Percentiles rank a stretch among this genome's conserved stretches.
Evolutionary conservation across 2,329 filamentous ascomycete species (phyloP).

Genomic region (Arthrobotrys musiformis): DNA sequence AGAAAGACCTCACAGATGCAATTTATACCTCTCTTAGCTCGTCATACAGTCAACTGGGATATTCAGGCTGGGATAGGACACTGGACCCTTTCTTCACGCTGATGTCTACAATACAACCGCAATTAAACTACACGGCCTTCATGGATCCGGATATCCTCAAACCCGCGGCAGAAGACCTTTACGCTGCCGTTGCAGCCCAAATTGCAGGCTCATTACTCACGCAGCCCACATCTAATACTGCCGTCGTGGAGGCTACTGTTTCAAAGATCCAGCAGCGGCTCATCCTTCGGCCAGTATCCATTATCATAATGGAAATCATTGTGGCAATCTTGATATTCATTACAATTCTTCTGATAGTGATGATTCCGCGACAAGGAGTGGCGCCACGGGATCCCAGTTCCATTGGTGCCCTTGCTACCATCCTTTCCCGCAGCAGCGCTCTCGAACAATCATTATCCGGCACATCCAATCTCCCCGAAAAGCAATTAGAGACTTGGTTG

Average conservation of each 20-base stretch:
- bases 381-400: conserved; percentile 48
- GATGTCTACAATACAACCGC: conserved; percentile 7
- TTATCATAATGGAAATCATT: conserved; percentile 51
- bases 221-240: not conserved
- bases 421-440: conserved; percentile 35
- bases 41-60: not conserved
- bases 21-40: not conserved
- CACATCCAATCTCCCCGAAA: conserved; percentile 42
- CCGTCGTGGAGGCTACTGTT: conserved; percentile 16
- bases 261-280: conserved; percentile 40
- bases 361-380: conserved; percentile 37
- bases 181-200: conserved; percentile 39
- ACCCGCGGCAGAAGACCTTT: conserved; percentile 26
- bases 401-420: conserved; percentile 52
- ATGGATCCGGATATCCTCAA: conserved; percentile 42
- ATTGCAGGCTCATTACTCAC: conserved; percentile 20
- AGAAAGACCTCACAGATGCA: conserved; percentile 37
- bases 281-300: conserved; percentile 47
- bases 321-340: conserved; percentile 40
- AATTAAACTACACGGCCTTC: conserved; percentile 41
- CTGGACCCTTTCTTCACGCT: conserved; percentile 40
- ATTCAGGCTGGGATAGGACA: conserved; percentile 8
- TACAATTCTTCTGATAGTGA: conserved; percentile 14
- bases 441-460: conserved; percentile 48
- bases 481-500: conserved; percentile 39